A percentile compares a stretch with the other conserved stretches of the same genome.
These are phyloP conservation scores for Venturia nashicola DNA, from an alignment of 2,329 filamentous ascomycete genomes.

Conservation along the genomic window DNA sequence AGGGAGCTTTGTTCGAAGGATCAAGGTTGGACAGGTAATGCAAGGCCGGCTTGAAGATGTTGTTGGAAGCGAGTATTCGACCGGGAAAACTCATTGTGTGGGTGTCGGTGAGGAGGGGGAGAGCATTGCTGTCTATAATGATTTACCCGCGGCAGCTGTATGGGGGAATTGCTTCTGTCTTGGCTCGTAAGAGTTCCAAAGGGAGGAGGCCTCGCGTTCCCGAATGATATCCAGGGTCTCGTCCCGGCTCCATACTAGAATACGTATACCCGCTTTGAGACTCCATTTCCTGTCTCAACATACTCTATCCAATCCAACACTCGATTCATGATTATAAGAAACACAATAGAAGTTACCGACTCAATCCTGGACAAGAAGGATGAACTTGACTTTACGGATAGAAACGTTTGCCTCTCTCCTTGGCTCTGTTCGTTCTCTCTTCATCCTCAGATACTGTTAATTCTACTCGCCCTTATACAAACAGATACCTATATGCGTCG, in stretches of 20 bases:
- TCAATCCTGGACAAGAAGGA: too few relatives aligned
- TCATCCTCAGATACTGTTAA: too few relatives aligned
- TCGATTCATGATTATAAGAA: too few relatives aligned
- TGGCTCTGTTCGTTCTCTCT: too few relatives aligned
- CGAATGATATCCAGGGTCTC: background rate
- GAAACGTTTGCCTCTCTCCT: too few relatives aligned
- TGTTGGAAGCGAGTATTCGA: constrained; percentile 14
- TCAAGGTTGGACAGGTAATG: constrained; percentile 24
- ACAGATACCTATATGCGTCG: too few relatives aligned
- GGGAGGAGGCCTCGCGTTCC: background rate
- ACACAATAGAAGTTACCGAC: too few relatives aligned
- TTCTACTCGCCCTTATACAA: too few relatives aligned
- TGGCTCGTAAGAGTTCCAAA: background rate
- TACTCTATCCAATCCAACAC: background rate
- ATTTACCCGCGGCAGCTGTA: too few relatives aligned
- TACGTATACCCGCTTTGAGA: background rate
- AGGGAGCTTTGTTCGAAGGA: constrained; percentile 12
- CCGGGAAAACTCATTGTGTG: constrained; percentile 15
- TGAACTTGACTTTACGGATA: too few relatives aligned
- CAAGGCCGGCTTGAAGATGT: constrained; percentile 26
- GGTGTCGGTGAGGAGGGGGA: background rate
- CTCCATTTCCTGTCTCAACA: background rate
- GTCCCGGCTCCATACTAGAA: background rate
- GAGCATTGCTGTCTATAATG: background rate
- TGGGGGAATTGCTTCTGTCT: background rate